Base-by-base conservation (phyloP, 2,329 filamentous ascomycete genomes). In the Sclerotinia glacialis region DNA sequence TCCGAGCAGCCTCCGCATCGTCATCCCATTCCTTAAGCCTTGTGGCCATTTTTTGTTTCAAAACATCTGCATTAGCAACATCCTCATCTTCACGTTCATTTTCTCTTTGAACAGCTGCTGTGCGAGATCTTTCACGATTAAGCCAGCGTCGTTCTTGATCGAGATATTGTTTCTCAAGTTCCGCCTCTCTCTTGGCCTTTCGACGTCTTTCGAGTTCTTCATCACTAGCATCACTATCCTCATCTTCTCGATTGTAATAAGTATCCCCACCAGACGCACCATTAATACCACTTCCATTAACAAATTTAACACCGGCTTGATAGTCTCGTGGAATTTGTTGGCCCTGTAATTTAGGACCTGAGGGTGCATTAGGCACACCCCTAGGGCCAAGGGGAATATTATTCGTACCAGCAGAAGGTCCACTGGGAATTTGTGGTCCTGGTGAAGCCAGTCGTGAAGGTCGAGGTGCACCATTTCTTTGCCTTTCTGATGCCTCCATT, bases 71-170 rank as follows among this genome's bases (percentile, higher is more conserved):
- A 23, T 87, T 86, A 31, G 86, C 86, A 4, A 86, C 84, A 71
- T 96, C 91, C 60, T 91, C 88, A 69, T 86, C 87, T 74, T 96
- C 92, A 14, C 92, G 88, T 37, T 89, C 89, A 72, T 86, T 88
- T 75, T 97, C 93, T 67, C 95, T 88, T 71, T 96, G 90, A 28
- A 97, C 81, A 0, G 95, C 94, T 5, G 92, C 91, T 18, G 91
- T 90, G 50, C 92, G 86, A 68, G 90, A 90, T 64, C 90, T 86
- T 77, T 99, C 95, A 54, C 93, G 87, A 76, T 96, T 96, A 34
- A 92, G 82, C 94, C 94, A 98, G 69, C 92, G 89, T 40, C 92
- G 87, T 76, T 97, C 92, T 53, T 93, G 89, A 72, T 97, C 93
- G 0, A 90, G 82, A 75, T 92, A 97, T 56, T 86, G 81, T 75